A percentile compares a stretch with the other conserved stretches of the same genome.
Conservation (phyloP, 352 stramenopile genomes). For the Phytophthora quininea region DNA sequence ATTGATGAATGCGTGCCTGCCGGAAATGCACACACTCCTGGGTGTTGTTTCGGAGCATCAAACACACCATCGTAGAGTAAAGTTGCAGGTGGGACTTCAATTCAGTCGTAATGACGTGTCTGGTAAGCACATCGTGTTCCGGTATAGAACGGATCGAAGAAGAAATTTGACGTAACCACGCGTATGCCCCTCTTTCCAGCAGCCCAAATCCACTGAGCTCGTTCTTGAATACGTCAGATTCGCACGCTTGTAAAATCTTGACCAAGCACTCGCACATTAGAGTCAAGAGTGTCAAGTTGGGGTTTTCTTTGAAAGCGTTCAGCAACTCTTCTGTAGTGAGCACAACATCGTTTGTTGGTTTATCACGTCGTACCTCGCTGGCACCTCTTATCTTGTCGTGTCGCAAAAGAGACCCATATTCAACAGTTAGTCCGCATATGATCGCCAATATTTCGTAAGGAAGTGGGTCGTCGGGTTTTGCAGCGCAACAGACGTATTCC, state of each 20-base stretch:
- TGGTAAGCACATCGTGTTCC: slow-evolving; percentile 5
- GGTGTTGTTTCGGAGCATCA: slow-evolving; percentile 63
- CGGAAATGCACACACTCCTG: slow-evolving; percentile 58
- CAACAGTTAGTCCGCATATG: slow-evolving; percentile 69
- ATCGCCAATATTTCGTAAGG: slow-evolving; percentile 70
- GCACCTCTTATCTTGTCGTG: not conserved
- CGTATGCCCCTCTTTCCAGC: slow-evolving; percentile 68
- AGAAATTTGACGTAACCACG: slow-evolving; percentile 55
- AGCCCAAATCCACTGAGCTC: slow-evolving; percentile 63
- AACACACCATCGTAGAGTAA: slow-evolving; percentile 45
- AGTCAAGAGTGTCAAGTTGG: slow-evolving; percentile 32
- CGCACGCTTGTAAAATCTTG: slow-evolving; percentile 61
- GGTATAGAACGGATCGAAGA: slow-evolving; percentile 38
- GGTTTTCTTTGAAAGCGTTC: not conserved
- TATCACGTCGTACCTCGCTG: not conserved
- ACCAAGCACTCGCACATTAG: slow-evolving; percentile 65
- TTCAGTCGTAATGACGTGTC: slow-evolving; percentile 23
- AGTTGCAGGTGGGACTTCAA: slow-evolving; percentile 46
- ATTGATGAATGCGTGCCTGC: slow-evolving; percentile 57
- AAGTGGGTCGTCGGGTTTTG: slow-evolving; percentile 44
- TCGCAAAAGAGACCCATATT: slow-evolving; percentile 25
- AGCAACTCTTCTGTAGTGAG: slow-evolving; percentile 9
- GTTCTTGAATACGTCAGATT: slow-evolving; percentile 41
- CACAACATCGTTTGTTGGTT: not conserved
- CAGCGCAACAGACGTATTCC: slow-evolving; percentile 76